Evolutionary conservation across 169 alveolate species (phyloP), one percentile per base, ranked within the genome.

Genomic region (Plasmodium vinckei): DNA sequence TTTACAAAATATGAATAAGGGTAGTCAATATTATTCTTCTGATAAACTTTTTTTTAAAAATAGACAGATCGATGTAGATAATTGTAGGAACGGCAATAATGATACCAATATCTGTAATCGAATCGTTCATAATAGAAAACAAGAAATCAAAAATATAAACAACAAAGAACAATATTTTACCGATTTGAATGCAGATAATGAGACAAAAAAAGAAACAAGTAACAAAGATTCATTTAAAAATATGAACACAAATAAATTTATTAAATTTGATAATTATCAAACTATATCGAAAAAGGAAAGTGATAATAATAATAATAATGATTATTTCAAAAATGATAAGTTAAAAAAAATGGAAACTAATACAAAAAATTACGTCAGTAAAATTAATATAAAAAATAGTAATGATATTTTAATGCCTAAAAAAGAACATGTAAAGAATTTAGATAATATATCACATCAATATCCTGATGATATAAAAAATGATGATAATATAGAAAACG

Each of bases 341-440:
- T 51, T 77, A 46, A 47, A 33, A 12, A 61, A 75, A 51, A 53
- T 75, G 39, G 73, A 61, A 67, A 63, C 77, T 53, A 75, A 75
- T 15, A 61, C 77, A 57, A 75, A 44, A 25, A 63, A 77, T 56
- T 49, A 57, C 25, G 9, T 61, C 33, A 51, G 70, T 49, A n/a
- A 77, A 64, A 69, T 42, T n/a, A 54, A 69, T 17, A 10, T n/a
- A 23, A n/a, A 19, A 21, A n/a, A 10, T 25, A 42, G 77, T 12
- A 47, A 44, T 3, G 42, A 33, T 33, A 33, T 33, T 33, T 33
- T 33, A 33, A 33, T 33, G 42, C 3, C 0, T 4, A 4, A 33
- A 33, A 33, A 33, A 33, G 42, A 33, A 0, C 42, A 33, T 5
- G 5, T 7, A 33, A 5, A 4, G 7, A 33, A 4, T 33, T 33